phyloP scores from a whole-genome alignment of 2,329 filamentous ascomycete genomes.

The Hypomyces rosellus region DNA sequence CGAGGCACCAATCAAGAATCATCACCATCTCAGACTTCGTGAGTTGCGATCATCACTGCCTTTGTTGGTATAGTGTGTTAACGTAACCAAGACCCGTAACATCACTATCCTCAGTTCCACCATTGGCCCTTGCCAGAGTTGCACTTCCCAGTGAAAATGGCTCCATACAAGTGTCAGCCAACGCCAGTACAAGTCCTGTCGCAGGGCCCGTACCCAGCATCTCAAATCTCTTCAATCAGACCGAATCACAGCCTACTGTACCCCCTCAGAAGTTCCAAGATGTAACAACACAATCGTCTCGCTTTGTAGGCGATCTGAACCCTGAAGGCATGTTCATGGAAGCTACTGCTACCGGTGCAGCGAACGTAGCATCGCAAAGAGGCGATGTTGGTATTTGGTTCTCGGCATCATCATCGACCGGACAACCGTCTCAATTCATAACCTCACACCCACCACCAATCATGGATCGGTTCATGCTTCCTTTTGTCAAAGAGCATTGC shows the following conservation, averaged over 20 bases:
- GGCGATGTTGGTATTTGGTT: constrained; percentile 54
- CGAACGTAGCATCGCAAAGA: constrained; percentile 35
- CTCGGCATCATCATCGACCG: constrained; percentile 19
- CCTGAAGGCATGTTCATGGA: constrained; percentile 55
- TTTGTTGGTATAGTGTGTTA: neutral
- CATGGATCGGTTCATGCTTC: constrained; percentile 35
- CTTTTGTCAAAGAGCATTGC: constrained; percentile 40
- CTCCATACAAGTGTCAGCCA: neutral
- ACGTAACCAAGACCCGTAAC: constrained; percentile 3
- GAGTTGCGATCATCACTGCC: constrained; percentile 12
- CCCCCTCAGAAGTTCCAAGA: constrained; percentile 1
- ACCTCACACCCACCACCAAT: constrained; percentile 31
- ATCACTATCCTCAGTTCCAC: constrained; percentile 6
- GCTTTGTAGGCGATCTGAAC: constrained; percentile 54
- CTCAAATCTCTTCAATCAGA: neutral
- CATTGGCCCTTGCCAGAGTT: neutral
- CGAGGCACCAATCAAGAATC: constrained; percentile 18
- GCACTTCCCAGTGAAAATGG: neutral
- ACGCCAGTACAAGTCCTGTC: constrained; percentile 1
- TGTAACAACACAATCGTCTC: constrained; percentile 26
- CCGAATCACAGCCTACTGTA: neutral
- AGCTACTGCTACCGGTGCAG: constrained; percentile 35
- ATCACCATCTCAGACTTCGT: constrained; percentile 26
- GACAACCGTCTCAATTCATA: constrained; percentile 31
- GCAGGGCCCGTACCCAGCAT: neutral